These are phyloP conservation scores for Trametes maxima DNA, from an alignment of 768 basidiomycete genomes.

Conservation along the genomic window DNA sequence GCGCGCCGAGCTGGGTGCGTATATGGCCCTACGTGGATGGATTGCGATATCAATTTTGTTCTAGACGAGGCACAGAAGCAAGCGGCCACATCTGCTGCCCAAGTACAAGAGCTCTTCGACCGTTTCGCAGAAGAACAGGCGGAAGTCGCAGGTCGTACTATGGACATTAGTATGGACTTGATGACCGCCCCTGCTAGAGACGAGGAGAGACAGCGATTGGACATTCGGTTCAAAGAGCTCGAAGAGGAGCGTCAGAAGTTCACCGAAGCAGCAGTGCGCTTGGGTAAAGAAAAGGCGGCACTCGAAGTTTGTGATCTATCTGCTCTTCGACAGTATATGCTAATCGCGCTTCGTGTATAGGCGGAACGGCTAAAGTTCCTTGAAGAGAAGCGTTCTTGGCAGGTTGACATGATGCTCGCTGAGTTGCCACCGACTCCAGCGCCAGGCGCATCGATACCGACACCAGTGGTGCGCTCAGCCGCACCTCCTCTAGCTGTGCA, in stretches of 20 bases:
- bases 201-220: slow-evolving; percentile 55
- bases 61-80: slow-evolving; percentile 53
- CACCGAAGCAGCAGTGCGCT: slow-evolving; percentile 60
- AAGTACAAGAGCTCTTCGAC: slow-evolving; percentile 54
- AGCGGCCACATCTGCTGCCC: slow-evolving; percentile 32
- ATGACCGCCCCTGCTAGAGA: slow-evolving; percentile 56
- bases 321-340: neutral
- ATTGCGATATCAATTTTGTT: neutral
- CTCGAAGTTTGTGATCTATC: slow-evolving; percentile 55
- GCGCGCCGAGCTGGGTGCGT: slow-evolving; percentile 60
- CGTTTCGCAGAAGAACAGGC: slow-evolving; percentile 52
- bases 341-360: slow-evolving; percentile 36
- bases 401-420: slow-evolving; percentile 61
- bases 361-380: slow-evolving; percentile 59
- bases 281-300: slow-evolving; percentile 64
- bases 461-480: slow-evolving; percentile 23
- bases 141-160: slow-evolving; percentile 33
- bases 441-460: slow-evolving; percentile 29
- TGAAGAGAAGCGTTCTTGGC: slow-evolving; percentile 78
- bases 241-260: slow-evolving; percentile 67
- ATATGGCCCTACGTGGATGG: neutral
- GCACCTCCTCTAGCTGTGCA: slow-evolving; percentile 25
- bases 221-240: slow-evolving; percentile 55
- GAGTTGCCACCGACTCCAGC: slow-evolving; percentile 51
- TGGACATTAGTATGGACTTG: slow-evolving; percentile 54